These are phyloP conservation scores for Melastoma malabathricum DNA, from an alignment of 345 rosid species.

Conservation along the genomic window DNA sequence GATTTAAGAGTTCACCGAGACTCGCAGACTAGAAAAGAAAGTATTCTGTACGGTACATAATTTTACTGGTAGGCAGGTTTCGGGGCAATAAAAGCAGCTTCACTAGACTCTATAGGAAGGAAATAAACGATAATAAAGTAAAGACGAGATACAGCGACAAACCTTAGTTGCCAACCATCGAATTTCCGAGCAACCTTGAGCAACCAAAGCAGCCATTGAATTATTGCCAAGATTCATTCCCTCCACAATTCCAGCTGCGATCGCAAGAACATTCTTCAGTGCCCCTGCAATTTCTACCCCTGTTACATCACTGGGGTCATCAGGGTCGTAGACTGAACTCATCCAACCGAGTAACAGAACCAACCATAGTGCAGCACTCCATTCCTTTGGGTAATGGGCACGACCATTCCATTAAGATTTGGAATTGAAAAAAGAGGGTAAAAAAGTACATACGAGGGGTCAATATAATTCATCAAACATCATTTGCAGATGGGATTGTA, in stretches of 20 bases:
- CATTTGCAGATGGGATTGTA: conserved; percentile 13
- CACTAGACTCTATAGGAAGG: no score
- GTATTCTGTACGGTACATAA: no score
- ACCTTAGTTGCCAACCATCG: conserved; percentile 96
- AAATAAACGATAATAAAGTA: no score
- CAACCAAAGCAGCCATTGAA: conserved; percentile 95
- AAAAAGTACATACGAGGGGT: no score
- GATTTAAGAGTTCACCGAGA: no score
- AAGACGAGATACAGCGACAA: no score
- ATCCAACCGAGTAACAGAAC: neutral
- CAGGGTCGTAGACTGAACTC: conserved; percentile 60
- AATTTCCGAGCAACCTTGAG: conserved; percentile 93
- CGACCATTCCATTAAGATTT: neutral
- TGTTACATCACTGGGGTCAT: conserved; percentile 86
- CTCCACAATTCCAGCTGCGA: conserved; percentile 91
- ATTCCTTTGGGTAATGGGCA: neutral
- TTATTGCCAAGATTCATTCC: conserved; percentile 92
- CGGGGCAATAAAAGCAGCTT: no score
- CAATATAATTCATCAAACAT: neutral
- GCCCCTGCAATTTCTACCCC: conserved; percentile 98
- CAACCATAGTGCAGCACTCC: neutral
- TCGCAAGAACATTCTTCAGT: conserved; percentile 83
- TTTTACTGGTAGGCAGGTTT: no score
- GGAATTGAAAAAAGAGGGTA: neutral
- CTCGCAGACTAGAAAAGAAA: no score